Evolutionary conservation across 1,284 basidiomycete genomes (phyloP).

Genomic region (Golubevia pallescens): DNA sequence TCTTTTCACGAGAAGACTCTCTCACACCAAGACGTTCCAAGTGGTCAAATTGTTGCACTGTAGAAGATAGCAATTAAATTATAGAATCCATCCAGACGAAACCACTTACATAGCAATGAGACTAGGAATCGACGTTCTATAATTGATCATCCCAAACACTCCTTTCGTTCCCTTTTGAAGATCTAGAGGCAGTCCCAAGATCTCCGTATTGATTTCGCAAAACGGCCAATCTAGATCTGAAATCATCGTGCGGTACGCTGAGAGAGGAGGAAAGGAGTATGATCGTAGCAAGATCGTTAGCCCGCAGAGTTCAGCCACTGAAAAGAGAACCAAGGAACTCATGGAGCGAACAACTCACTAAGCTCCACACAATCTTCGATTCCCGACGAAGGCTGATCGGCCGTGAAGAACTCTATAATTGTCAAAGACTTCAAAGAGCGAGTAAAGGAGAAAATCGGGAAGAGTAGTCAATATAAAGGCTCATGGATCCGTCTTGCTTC

Average conservation of each 20-base stretch:
- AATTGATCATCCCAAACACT: conserved; percentile 52
- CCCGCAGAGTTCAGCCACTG: neutral
- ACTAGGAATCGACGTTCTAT: conserved; percentile 11
- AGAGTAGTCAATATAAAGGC: neutral
- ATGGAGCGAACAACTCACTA: no score
- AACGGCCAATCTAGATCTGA: conserved; percentile 32
- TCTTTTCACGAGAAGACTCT: no score
- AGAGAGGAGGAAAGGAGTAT: neutral
- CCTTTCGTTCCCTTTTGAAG: conserved; percentile 6
- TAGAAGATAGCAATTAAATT: no score
- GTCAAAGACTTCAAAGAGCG: conserved; percentile 74
- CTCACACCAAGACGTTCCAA: no score
- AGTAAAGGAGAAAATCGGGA: neutral
- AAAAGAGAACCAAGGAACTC: no score
- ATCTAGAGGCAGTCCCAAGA: neutral
- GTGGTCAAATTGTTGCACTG: no score
- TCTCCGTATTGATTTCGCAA: conserved; percentile 24
- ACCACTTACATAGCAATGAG: no score
- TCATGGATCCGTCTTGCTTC: no score
- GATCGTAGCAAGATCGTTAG: neutral
- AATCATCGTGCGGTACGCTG: conserved; percentile 47
- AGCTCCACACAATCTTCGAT: conserved; percentile 90
- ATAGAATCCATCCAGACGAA: no score
- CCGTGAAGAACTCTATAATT: conserved; percentile 95
- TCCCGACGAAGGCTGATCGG: conserved; percentile 83